Evolutionary conservation across 345 rosid genomes (phyloP), one percentile per base, ranked within the genome.

Genomic region (Abelmoschus esculentus): DNA sequence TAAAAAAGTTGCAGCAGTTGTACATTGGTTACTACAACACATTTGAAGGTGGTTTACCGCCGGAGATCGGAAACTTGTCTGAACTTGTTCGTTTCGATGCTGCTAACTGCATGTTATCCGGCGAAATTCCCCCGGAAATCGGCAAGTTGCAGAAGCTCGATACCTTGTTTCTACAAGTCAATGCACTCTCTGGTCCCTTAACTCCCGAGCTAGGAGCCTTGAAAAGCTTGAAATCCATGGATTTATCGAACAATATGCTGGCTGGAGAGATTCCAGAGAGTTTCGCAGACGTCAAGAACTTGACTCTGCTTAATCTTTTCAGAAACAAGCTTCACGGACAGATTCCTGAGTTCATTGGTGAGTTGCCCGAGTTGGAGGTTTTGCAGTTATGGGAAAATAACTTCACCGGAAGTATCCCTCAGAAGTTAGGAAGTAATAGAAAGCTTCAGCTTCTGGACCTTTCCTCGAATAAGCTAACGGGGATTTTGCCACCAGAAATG

Each of bases 321-420:
- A 78, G 96, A 66, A 92, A 92, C 87, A 88, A 87, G 72, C 91
- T 92, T 5, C 83, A 90, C 72, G 92, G 98, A 0, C 81, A 81
- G 29, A 88, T 92, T 70, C 98, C 96, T 8, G 89, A 85, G 77
- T 88, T 88, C 61, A 77, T 92, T 71, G 96, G 87, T 15, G 90
- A 84, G 2, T 58, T 92, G 28, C 96, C 98, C 32, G 67, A 74
- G 78, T 89, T 90, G 7, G 86, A 92, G 70, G 98, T 92, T 72
- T 69, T 92, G 61, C 98, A 90, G 86, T 66, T 92, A n/a, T 92
- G 98, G 96, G 98, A 90, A 47, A 92, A 92, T 59, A 90, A 90
- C 68, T 88, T 92, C 81, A 92, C 98, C 2, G 92, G 89, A 38
- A 87, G 81, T 29, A 86, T 90, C 50, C 95, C 96, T 8, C 84